A percentile compares a stretch with the other conserved stretches of the same genome.
These are phyloP conservation scores for Aspergillus taichungensis DNA, from an alignment of 495 filamentous ascomycete species.

Conservation along the genomic window DNA sequence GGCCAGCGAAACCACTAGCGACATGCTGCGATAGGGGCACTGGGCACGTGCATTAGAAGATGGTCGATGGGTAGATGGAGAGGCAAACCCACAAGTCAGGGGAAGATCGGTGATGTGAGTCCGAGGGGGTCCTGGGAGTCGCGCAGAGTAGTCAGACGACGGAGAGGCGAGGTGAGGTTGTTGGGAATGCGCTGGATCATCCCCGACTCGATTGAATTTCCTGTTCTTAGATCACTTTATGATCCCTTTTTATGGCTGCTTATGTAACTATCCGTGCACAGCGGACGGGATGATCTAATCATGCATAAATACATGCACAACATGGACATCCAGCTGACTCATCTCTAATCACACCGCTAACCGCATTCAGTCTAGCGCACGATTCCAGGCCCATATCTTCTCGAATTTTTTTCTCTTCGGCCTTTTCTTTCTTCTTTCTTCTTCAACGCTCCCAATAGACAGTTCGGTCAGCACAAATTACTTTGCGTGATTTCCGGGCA, in stretches of 20 bases:
- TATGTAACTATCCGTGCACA: too few relatives aligned
- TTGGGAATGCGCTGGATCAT: not conserved
- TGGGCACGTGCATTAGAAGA: too few relatives aligned
- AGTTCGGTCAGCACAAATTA: constrained; percentile 67
- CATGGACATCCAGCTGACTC: too few relatives aligned
- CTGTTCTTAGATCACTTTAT: not conserved
- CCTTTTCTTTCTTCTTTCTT: constrained; percentile 25
- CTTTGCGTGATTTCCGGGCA: constrained; percentile 35
- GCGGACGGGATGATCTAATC: too few relatives aligned
- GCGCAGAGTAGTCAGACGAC: not conserved
- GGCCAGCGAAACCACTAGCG: constrained; percentile 17
- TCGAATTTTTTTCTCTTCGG: constrained; percentile 20
- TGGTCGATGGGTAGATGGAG: too few relatives aligned
- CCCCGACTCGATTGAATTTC: not conserved
- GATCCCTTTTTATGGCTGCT: too few relatives aligned
- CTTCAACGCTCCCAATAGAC: constrained; percentile 73
- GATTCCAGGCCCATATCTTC: constrained; percentile 13
- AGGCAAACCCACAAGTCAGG: too few relatives aligned
- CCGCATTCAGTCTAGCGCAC: constrained; percentile 29
- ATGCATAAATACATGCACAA: too few relatives aligned
- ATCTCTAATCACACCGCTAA: too few relatives aligned
- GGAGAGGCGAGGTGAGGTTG: not conserved
- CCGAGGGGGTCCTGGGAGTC: too few relatives aligned
- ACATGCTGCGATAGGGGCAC: constrained; percentile 5
- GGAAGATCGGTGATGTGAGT: too few relatives aligned